phyloP scores from a whole-genome alignment of 441 rosid genomes.

The Populus tomentosa region DNA sequence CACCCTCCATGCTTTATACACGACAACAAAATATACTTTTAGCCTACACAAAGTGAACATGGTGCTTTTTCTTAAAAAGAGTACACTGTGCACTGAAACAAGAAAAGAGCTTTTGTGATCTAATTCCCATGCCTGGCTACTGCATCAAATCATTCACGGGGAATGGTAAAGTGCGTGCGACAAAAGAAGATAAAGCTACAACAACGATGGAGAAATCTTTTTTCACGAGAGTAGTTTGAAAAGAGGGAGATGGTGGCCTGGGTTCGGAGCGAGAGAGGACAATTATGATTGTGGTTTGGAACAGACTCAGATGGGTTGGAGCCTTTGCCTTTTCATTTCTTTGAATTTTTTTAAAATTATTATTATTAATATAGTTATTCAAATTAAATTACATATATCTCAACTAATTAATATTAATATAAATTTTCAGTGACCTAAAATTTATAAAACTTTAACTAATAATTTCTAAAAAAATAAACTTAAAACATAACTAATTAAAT shows the following conservation, averaged over 20 bases:
- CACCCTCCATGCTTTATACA: neutral
- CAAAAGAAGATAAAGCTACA: slow-evolving; percentile 28
- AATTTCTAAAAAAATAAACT: too few species aligned
- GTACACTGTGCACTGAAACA: neutral
- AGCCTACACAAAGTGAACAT: neutral
- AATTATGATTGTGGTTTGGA: slow-evolving; percentile 50
- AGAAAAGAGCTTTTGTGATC: neutral
- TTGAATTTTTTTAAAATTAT: too few species aligned
- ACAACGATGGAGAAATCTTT: neutral
- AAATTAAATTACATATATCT: too few species aligned
- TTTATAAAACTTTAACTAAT: too few species aligned
- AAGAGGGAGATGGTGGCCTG: slow-evolving; percentile 31
- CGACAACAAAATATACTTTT: neutral
- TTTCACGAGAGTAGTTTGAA: slow-evolving; percentile 7
- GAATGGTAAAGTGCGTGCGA: slow-evolving; percentile 16
- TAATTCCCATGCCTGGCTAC: slow-evolving; percentile 1
- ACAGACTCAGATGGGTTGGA: slow-evolving; percentile 48
- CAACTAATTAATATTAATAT: too few species aligned
- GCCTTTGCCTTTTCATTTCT: slow-evolving; percentile 26
- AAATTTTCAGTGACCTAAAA: too few species aligned
- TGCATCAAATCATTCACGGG: slow-evolving; percentile 25
- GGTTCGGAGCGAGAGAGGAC: slow-evolving; percentile 41
- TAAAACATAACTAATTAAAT: too few species aligned
- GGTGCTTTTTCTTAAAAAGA: neutral
- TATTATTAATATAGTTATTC: too few species aligned